Evolutionary conservation across 176 grass and related monocot genomes (phyloP), one percentile per base, ranked within the genome.

Genomic region (Juncus inflexus): DNA sequence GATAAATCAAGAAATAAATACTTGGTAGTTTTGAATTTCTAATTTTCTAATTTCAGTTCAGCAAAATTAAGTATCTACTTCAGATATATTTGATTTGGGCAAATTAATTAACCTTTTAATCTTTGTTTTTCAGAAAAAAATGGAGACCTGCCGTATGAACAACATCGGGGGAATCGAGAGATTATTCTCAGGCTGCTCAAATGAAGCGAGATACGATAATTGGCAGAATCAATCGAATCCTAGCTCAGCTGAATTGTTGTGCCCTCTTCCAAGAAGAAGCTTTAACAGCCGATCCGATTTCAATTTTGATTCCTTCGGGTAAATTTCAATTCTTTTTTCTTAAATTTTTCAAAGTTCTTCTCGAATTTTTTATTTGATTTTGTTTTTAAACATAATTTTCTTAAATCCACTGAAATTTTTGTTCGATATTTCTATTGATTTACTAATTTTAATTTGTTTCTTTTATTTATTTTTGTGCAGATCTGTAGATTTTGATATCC

Each of bases 231-330:
- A 71, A 19, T 58, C 14, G 7, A 71, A 60, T 36, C 58, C 68
- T 7, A 42, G 54, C 55, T 71, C 68, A 42, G 54, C 41, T 45
- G 12, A 59, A 59, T 59, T 71, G 12, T 15, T 71, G 0, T 71
- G 68, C 37, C 68, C 68, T 71, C 68, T 42, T 12, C 68, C 68
- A 35, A 59, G 54, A 55, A 43, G 68, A 40, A 71, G 68, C 42
- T 71, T 60, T 36, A 71, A 71, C 42, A 35, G 37, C 1, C 2
- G 68, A 58, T 71, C 68, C 5, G 52, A 56, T 42, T 7, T 71
- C 12, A 36, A 71, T 71, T 71, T 71, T 71, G 54, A 71, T 68
- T 68, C 65, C 52, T 68, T 45, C 14, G 53, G 54, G 68, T 71
- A 12, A 71, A 52, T 71, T 6, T 71, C 42, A 2, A 59, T 35